Base-by-base conservation (phyloP, 75 land plant species). In the Chamaecyparis obtusa region DNA sequence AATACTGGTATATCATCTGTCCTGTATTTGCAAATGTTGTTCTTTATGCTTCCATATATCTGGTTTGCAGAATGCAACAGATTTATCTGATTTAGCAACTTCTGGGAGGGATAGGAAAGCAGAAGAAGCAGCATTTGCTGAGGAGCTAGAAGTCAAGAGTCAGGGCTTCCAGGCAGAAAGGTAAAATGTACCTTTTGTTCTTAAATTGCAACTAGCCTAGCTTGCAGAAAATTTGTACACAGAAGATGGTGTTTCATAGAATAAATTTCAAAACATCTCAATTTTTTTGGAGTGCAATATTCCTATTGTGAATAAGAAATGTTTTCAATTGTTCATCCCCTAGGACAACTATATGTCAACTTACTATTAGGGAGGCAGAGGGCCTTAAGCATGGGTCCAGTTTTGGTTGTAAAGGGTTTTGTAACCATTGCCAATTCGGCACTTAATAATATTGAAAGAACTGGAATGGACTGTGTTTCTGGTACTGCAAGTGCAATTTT, bases 401-500 rank as follows among this genome's bases (percentile, higher is more conserved):
- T 89, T 32, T 89, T 94, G 71, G 72, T 89, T 75, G 99, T 96
- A 44, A 97, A 96, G 89, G 98, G 97, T 19, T 97, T 97, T 91
- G 99, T 98, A 82, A 97, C 99, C 72, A 94, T 97, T 72, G 99
- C 96, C 83, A 93, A 95, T 84, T 46, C 96, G 86, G 98, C 99
- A 33, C 97, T 96, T 43, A 91, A 96, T 69, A 97, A 96, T 93
- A 98, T 97, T 75, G 41, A 41, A 41, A 41, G 41, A 41, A 41
- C 41, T 41, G 99, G 99, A 86, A 97, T 97, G 99, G 99, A 95
- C 88, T 98, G 99, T 90, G 95, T 97, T 87, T 96, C 99, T 82
- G 99, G 98, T 88, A 96, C 96, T 57, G 98, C 99, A 39, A 95
- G 94, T 93, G 92, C 91, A 33, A 97, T 97, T 84, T 97, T 95